Base-by-base conservation (phyloP, 1,284 basidiomycete species). In the Ceraceosorus guamensis region DNA sequence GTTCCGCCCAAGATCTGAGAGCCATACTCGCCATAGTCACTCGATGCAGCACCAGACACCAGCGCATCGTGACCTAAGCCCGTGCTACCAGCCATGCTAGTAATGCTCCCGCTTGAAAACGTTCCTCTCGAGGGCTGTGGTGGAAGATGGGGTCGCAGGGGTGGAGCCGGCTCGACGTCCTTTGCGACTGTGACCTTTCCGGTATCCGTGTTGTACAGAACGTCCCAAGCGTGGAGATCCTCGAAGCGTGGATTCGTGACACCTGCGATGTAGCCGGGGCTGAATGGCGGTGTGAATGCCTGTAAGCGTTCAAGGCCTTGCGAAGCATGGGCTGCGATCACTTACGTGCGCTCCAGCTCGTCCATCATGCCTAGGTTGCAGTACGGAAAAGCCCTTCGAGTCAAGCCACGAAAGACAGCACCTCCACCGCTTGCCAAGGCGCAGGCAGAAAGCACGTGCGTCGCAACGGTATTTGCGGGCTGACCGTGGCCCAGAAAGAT, bases 161-260 rank as follows among this genome's bases (percentile, higher is more conserved):
- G 54, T 7, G 66, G 6, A 1, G 75, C 70, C 59, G 68, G 61
- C 39, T 83, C 82, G 48, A 92, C 89, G 66, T 91, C 87, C 75
- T 87, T 91, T 45, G 87, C 85, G 1, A 96, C 85, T 2, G 85
- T 86, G 60, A 96, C 87, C 51, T 84, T 84, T 4, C 89, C 89
- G 0, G 85, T 85, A 53, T 89, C 86, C 58, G 95, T 84, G 72
- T 96, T 90, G 76, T 90, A 88, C 41, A 96, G 80, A 1, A 98
- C 80, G 76, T 98, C 92, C 93, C 93, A 98, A 14, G 83, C 82
- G 0, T 85, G 84, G 0, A 87, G 83, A 6, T 87, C 82, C 69
- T 92, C 89, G 75, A 96, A 96, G 34, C 93, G 89, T 1, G 92
- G 92, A 71, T 98, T 97, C 3, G 89, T 93, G 1, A 96, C 91